These are phyloP conservation scores for Poronia punctata DNA, from an alignment of 495 filamentous ascomycete species.

Conservation along the genomic window DNA sequence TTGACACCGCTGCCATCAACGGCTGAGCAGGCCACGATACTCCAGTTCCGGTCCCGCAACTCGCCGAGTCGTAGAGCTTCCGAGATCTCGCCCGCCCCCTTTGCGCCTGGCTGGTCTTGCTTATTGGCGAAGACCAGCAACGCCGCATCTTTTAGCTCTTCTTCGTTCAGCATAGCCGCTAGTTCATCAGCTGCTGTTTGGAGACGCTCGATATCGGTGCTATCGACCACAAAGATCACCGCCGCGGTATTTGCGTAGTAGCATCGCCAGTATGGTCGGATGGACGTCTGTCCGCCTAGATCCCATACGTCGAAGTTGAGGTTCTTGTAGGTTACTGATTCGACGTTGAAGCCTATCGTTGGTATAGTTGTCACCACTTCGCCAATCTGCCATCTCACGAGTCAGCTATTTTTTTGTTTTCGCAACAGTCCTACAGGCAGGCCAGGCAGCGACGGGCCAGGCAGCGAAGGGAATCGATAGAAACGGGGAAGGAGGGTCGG, in stretches of 20 bases:
- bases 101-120: conserved; percentile 95
- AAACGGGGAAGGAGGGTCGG: too few relatives aligned
- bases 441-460: too few relatives aligned
- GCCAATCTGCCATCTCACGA: conserved; percentile 60
- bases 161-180: conserved; percentile 91
- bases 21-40: conserved; percentile 93
- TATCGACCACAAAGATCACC: conserved; percentile 97
- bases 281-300: conserved; percentile 92
- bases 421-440: neutral
- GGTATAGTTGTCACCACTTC: conserved; percentile 99
- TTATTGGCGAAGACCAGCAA: conserved; percentile 97
- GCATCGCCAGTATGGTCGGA: conserved; percentile 97
- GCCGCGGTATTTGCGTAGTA: conserved; percentile 99
- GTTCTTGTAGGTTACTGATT: conserved; percentile 95
- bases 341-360: conserved; percentile 98
- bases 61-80: conserved; percentile 86
- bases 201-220: conserved; percentile 90
- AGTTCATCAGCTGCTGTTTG: conserved; percentile 89
- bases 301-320: conserved; percentile 99
- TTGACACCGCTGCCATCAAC: conserved; percentile 90
- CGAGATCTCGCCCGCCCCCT: conserved; percentile 93
- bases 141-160: conserved; percentile 87
- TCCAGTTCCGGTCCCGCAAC: conserved; percentile 95
- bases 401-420: neutral
- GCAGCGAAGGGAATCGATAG: too few relatives aligned